Base-by-base conservation (phyloP, 202 grass and related monocot species). In the Digitaria exilis region DNA sequence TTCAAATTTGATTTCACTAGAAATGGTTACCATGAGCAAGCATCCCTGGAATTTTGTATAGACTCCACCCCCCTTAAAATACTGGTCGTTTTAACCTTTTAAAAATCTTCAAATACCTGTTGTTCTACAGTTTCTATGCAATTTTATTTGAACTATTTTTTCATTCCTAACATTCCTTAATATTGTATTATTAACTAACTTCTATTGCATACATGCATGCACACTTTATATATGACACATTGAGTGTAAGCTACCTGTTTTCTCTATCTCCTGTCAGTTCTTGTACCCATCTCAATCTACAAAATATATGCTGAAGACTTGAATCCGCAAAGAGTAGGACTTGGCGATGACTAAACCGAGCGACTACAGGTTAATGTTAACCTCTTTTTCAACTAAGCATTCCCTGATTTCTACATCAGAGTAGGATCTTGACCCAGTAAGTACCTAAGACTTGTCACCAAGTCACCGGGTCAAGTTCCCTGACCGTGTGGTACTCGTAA, bases 401-500 rank as follows among this genome's bases (percentile, higher is more conserved):
- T 39, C 35, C 35, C n/a, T 67, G n/a, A 42, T 67, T 67, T 35
- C 11, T 67, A 42, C 35, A 67, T 3, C 37, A 42, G 19, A 4
- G 35, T 42, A 42, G 19, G 21, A 42, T 22, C 64, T 41, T 67
- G 64, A 67, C 64, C 41, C 64, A 14, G 64, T 67, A 39, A 67
- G 24, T 42, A 41, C 35, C 4, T n/a, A 22, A 8, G 6, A 10
- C 4, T 24, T 14, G 34, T n/a, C 19, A 67, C 11, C 19, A 22
- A 42, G 64, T 67, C 64, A 22, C 21, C 35, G 35, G 41, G 34
- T 67, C 35, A 14, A 24, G 35, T 67, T 42, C 65, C 65, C 65
- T 42, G 35, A 67, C 65, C 62, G 39, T 76, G 17, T 30, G 78
- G 22, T 13, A 43, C 63, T 31, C 19, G 78, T 46, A 81, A 51